Base-by-base conservation (phyloP, 176 grass and related monocot genomes). In the Canna indica region DNA sequence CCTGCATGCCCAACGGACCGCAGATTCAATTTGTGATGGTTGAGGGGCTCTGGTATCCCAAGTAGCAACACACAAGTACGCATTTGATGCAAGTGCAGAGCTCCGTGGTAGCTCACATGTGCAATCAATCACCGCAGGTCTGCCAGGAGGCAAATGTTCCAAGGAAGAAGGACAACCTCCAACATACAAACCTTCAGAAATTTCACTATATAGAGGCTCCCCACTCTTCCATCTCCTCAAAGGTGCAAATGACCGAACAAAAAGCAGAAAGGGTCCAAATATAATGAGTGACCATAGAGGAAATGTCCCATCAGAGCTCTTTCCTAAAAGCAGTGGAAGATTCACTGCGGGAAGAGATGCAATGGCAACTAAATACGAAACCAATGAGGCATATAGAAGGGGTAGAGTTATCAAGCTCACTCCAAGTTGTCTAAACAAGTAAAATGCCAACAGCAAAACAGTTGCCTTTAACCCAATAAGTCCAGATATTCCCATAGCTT, bases 81-180 rank as follows among this genome's bases (percentile, higher is more conserved):
- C 84, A 41, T 90, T 73, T 61, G 56, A 65, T 36, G 76, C 54
- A 61, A 90, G 82, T 44, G 87, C 76, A 2, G 47, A 75, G 42
- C 79, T 83, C 73, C 83, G 81, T 50, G 94, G 86, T 25, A 99
- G 67, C 59, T 93, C 94, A 70, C 89, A 90, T 28, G 89, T 99
- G 81, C 89, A 99, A 80, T 93, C 89, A 59, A 99, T 81, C 25
- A 99, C 77, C 60, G 94, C 88, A 1, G 85, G 80, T 29, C 50
- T 71, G 77, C 82, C 89, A 32, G 84, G 77, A 17, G 94, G 89
- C 86, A 99, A 73, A 76, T 93, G 84, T 28, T 79, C 80, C 44
- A 69, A 44, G 38, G 86, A 69, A 79, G 75, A 78, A 25, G 84
- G 84, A 81, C 86, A 96, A 25, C 86, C 88, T 42, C 92, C 84